A percentile compares a stretch with the other conserved stretches of the same genome.
These are phyloP conservation scores for Parietaria judaica DNA, from an alignment of 306 rosid species.

Conservation along the genomic window DNA sequence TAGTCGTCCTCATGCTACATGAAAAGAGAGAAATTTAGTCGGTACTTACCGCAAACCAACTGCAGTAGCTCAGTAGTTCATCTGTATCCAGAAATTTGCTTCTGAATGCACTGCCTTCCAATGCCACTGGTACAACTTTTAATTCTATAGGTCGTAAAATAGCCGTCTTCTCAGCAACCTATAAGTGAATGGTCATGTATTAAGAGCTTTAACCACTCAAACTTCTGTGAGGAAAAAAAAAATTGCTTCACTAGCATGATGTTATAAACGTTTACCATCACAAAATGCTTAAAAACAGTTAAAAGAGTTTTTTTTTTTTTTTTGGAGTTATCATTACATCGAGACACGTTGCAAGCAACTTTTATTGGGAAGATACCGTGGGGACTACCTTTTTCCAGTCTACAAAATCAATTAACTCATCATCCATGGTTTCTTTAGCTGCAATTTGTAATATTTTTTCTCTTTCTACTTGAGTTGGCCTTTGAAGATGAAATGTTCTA, in stretches of 20 bases:
- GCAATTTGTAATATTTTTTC: slow-evolving; percentile 66
- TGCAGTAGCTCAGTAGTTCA: slow-evolving; percentile 79
- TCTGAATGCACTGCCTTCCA: slow-evolving; percentile 88
- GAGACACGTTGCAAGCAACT: background rate
- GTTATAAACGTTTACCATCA: too few relatives aligned
- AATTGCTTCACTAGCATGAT: too few relatives aligned
- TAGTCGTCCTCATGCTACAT: background rate
- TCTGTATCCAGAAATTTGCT: slow-evolving; percentile 80
- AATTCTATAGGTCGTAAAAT: slow-evolving; percentile 85
- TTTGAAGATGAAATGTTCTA: slow-evolving; percentile 96
- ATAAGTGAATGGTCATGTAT: slow-evolving; percentile 22
- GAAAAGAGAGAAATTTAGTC: slow-evolving; percentile 7
- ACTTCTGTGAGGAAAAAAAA: background rate
- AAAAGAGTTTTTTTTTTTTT: too few relatives aligned
- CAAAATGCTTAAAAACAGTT: too few relatives aligned
- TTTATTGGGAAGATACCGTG: slow-evolving; percentile 8
- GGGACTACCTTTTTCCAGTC: slow-evolving; percentile 87
- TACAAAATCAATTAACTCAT: slow-evolving; percentile 71
- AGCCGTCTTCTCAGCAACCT: slow-evolving; percentile 91
- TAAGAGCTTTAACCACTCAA: slow-evolving; percentile 3
- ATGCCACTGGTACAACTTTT: slow-evolving; percentile 83
- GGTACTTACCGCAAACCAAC: slow-evolving; percentile 76
- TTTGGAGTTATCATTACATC: too few relatives aligned
- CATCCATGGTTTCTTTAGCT: slow-evolving; percentile 89
- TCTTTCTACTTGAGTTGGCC: slow-evolving; percentile 87